Base-by-base conservation (phyloP, 2,329 filamentous ascomycete genomes). In the Fusarium pseudoanthophilum region DNA sequence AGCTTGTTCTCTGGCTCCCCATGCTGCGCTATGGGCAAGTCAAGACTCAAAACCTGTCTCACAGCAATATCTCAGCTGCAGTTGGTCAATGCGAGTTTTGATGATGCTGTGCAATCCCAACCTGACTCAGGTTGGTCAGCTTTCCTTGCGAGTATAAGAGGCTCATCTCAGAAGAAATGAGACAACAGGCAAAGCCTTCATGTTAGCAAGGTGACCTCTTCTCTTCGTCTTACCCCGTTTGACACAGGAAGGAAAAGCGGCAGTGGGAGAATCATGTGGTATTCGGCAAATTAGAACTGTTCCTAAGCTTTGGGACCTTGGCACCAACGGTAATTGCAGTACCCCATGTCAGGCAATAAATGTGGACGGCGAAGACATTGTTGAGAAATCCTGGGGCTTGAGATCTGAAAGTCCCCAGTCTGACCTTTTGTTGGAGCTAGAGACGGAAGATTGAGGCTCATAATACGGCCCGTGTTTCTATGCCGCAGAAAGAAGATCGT, bases 321-420 rank as follows among this genome's bases (percentile, higher is more conserved):
- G 60, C 64, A 69, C 40, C 42, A 24, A 58, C 40, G 42, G 62
- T 74, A 72, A 74, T 72, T 74, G 11, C 71, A 74, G 71, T 60
- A 74, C 72, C 64, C 55, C 45, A 36, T 45, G 51, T 42, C 56
- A 71, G 56, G 58, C 62, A 64, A 64, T 46, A 58, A 60, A 60
- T 53, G 71, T 59, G 71, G 67, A 57, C 43, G 51, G 39, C 21
- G 48, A 52, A 60, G 45, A 55, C 36, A 52, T 32, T 51, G 55
- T 56, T 49, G 42, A 69, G 42, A n/a, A 40, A 26, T 39, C 45
- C 34, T 39, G 18, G n/a, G 45, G 45, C 37, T 64, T 48, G 37
- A 51, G 40, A 53, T 53, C 40, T 48, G 57, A 62, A 18, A n/a
- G 30, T 30, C 28, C 36, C 21, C 28, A n/a, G 37, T 46, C 58